Evolutionary conservation across 306 rosid species (phyloP).

Genomic region (Cucumis hystrix): DNA sequence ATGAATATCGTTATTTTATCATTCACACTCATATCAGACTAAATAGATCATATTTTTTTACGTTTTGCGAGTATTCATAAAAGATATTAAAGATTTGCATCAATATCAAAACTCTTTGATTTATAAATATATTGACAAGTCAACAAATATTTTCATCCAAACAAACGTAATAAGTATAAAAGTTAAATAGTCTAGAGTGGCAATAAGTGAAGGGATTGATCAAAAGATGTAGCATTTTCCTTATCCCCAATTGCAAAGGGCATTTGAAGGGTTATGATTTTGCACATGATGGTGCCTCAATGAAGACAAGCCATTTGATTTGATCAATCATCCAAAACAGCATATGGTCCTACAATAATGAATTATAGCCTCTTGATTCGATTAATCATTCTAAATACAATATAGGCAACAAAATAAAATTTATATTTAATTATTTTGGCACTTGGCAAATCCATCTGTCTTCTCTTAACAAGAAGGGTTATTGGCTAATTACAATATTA

Average conservation of each 20-base stretch:
- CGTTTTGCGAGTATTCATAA: no score
- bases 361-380: slow-evolving; percentile 8
- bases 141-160: no score
- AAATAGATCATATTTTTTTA: no score
- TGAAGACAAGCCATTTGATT: slow-evolving; percentile 7
- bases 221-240: no score
- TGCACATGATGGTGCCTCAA: not conserved
- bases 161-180: no score
- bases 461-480: not conserved
- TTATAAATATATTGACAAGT: no score
- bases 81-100: no score
- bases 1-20: no score
- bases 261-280: not conserved
- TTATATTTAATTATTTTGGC: slow-evolving; percentile 4
- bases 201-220: no score
- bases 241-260: not conserved
- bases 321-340: slow-evolving; percentile 15
- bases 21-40: no score
- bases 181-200: no score
- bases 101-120: no score
- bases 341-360: not conserved
- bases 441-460: slow-evolving; percentile 18
- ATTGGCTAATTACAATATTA: not conserved
- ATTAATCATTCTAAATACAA: not conserved
- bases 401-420: not conserved